A percentile compares a stretch with the other conserved stretches of the same genome.
These are phyloP conservation scores for Citrus reticulata DNA, from an alignment of 345 rosid species.

Conservation along the genomic window DNA sequence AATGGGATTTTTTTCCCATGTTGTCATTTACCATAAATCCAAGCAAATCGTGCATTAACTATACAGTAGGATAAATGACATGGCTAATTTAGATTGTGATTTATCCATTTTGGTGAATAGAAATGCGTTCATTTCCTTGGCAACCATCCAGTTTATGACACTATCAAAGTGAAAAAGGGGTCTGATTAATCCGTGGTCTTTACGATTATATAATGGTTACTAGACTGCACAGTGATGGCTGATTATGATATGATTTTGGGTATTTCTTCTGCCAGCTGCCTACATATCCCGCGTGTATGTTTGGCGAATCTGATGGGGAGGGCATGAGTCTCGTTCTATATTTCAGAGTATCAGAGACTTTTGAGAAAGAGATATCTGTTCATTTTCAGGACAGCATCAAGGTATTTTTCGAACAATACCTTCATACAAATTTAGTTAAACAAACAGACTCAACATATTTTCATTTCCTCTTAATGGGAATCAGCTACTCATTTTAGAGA, in stretches of 20 bases:
- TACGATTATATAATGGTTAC: background rate
- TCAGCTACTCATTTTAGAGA: background rate
- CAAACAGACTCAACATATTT: background rate
- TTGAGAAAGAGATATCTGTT: slow-evolving; percentile 49
- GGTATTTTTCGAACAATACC: slow-evolving; percentile 26
- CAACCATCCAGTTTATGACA: background rate
- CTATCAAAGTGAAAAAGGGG: background rate
- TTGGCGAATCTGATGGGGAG: slow-evolving; percentile 67
- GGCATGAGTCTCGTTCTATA: slow-evolving; percentile 83
- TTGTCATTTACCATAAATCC: too few species aligned
- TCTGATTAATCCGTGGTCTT: background rate
- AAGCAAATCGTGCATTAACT: too few species aligned
- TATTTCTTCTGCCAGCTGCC: slow-evolving; percentile 46
- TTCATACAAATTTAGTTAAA: background rate
- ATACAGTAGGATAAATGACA: too few species aligned
- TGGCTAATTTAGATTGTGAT: too few species aligned
- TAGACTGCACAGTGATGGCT: background rate
- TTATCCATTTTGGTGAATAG: too few species aligned
- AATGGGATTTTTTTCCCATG: background rate
- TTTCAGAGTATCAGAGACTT: slow-evolving; percentile 55
- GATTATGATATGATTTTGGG: background rate
- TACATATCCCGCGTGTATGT: slow-evolving; percentile 65
- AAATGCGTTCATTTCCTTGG: background rate
- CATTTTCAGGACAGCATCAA: slow-evolving; percentile 64
- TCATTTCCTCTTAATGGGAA: background rate